These are phyloP conservation scores for Volvox carteri DNA, from an alignment of 163 green algal genomes.

Conservation along the genomic window DNA sequence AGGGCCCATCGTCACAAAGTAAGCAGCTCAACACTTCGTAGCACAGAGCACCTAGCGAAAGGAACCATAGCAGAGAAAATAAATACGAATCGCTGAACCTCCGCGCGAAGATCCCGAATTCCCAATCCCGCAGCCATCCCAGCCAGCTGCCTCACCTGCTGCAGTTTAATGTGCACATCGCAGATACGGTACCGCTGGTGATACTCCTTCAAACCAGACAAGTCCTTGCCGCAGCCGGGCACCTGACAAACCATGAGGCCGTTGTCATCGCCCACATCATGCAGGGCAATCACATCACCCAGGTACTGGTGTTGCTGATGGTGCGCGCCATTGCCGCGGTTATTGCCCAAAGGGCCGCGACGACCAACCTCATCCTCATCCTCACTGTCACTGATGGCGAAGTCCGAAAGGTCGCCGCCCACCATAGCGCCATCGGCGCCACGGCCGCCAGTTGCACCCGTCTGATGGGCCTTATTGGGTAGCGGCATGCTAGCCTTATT, in stretches of 20 bases:
- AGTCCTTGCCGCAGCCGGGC: conserved; percentile 68
- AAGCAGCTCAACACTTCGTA: no score
- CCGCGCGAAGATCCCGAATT: no score
- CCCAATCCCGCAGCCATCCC: not conserved
- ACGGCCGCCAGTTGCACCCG: not conserved
- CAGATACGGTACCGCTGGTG: conserved; percentile 86
- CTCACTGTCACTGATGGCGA: conserved; percentile 49
- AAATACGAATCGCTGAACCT: no score
- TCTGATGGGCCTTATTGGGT: conserved; percentile 7
- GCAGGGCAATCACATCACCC: conserved; percentile 51
- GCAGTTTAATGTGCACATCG: conserved; percentile 81
- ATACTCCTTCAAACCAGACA: conserved; percentile 76
- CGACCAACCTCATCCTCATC: conserved; percentile 38
- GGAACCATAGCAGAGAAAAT: no score
- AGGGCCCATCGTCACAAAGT: no score
- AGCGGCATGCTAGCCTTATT: conserved; percentile 8
- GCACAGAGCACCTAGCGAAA: no score
- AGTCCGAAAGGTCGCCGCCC: conserved; percentile 40
- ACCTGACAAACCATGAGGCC: conserved; percentile 69
- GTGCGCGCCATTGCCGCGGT: not conserved
- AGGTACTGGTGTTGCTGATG: conserved; percentile 6
- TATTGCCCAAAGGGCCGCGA: not conserved
- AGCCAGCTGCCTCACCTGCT: conserved; percentile 41
- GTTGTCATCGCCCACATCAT: conserved; percentile 48
- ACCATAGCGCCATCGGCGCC: not conserved